phyloP scores from a whole-genome alignment of 306 rosid genomes.

The Spatholobus suberectus region DNA sequence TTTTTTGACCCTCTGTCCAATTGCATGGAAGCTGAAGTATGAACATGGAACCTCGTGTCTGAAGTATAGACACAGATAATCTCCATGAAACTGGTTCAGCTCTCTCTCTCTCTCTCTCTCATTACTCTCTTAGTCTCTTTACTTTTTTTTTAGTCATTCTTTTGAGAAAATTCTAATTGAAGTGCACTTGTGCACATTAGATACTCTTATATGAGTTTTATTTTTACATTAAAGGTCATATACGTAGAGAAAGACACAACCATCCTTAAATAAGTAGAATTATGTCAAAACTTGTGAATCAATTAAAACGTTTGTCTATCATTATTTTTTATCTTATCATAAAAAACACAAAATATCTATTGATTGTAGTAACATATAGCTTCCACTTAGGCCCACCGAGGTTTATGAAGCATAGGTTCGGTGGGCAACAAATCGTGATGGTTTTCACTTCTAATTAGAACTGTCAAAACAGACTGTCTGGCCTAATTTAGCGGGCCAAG shows the following conservation, averaged over 20 bases:
- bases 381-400: neutral
- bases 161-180: neutral
- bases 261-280: too few relatives aligned
- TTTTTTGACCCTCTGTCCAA: neutral
- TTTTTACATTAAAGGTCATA: too few relatives aligned
- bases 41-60: neutral
- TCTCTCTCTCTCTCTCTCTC: conserved; percentile 11
- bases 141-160: neutral
- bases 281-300: too few relatives aligned
- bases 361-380: neutral
- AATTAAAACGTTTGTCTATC: too few relatives aligned
- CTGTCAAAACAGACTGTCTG: too few relatives aligned
- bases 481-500: too few relatives aligned
- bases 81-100: conserved; percentile 43
- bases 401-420: neutral
- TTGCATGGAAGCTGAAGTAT: conserved; percentile 13
- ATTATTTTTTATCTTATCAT: too few relatives aligned
- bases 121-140: neutral
- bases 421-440: too few relatives aligned
- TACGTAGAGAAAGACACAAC: too few relatives aligned
- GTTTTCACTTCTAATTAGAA: too few relatives aligned
- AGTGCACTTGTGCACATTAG: neutral
- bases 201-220: neutral
- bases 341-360: too few relatives aligned
- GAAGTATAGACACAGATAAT: neutral